Base-by-base conservation (phyloP, 2,329 filamentous ascomycete genomes). In the Ophiostoma perfectum region DNA sequence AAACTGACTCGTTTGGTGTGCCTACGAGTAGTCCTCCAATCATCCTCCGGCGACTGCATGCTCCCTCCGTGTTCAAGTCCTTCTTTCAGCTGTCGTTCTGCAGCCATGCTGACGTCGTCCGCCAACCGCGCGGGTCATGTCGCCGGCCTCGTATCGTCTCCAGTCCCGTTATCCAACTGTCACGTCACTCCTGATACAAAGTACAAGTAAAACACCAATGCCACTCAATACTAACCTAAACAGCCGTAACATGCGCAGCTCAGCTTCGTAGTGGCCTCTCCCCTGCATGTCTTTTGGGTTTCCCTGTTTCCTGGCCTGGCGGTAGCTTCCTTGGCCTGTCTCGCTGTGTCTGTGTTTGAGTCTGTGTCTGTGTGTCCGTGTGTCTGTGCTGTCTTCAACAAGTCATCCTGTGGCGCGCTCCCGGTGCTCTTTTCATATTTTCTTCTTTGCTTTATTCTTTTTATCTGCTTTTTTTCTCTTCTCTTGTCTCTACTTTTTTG, bases 21-120 rank as follows among this genome's bases (percentile, higher is more conserved):
- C 45, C n/a, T 12, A 5, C 49, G 14, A 11, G 18, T 27, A 27
- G 27, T 27, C 27, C 27, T 27, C 49, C 49, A 55, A 55, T 55
- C 49, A 55, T 47, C 45, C 27, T 27, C 14, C 45, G 45, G n/a
- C 45, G 6, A 12, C 42, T 45, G 27, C 42, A 4, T 55, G 49
- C 49, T 55, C 49, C 49, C 49, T 55, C 49, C 49, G n/a, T 55
- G 49, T 55, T 27, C 18, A 55, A 55, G 27, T 16, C n/a, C 18
- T 27, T 55, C 18, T 47, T 55, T 55, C 49, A 36, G 49, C 49
- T 55, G 49, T 7, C 12, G n/a, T 27, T 55, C n/a, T 55, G 18
- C 49, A 11, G 16, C 7, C 47, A 52, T 52, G 47, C 47, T 52
- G 49, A 55, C 49, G 18, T 36, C 49, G 9, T 27, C 27, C 27